Conservation (phyloP, 2,329 filamentous ascomycete species). For the Diplodia intermedia region DNA sequence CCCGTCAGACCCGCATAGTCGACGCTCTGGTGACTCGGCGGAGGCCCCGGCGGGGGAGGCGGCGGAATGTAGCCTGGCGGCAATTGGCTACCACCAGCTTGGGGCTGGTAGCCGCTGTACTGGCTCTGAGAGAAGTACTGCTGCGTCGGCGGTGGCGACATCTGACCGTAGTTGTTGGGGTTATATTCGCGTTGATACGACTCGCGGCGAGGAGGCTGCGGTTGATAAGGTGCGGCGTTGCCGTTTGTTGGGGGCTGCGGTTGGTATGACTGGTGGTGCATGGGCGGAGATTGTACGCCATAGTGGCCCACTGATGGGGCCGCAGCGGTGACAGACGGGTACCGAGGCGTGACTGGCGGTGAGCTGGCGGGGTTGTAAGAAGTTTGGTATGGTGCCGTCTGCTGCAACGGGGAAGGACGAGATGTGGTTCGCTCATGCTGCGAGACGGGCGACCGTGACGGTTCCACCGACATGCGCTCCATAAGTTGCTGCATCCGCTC, state of each 20-base stretch:
- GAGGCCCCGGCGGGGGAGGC: slow-evolving; percentile 70
- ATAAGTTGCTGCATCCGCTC: slow-evolving; percentile 87
- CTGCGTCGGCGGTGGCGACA: slow-evolving; percentile 65
- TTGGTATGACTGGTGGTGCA: slow-evolving; percentile 31
- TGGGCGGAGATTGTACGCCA: slow-evolving; percentile 38
- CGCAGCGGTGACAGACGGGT: slow-evolving; percentile 44
- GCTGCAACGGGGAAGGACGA: slow-evolving; percentile 52
- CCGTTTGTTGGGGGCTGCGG: slow-evolving; percentile 34
- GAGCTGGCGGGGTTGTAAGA: slow-evolving; percentile 60
- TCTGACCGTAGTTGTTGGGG: slow-evolving; percentile 54
- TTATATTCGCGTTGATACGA: slow-evolving; percentile 53
- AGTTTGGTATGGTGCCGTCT: slow-evolving; percentile 53
- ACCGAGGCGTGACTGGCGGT: slow-evolving; percentile 56
- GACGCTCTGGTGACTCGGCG: slow-evolving; percentile 56
- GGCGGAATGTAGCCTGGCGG: slow-evolving; percentile 71
- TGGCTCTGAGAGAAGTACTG: slow-evolving; percentile 58
- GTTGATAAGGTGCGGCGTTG: slow-evolving; percentile 13
- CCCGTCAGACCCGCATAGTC: slow-evolving; percentile 56
- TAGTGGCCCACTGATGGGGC: slow-evolving; percentile 36
- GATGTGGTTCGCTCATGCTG: slow-evolving; percentile 25
- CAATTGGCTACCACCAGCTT: slow-evolving; percentile 63
- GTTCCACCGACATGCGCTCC: slow-evolving; percentile 91
- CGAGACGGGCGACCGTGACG: slow-evolving; percentile 37
- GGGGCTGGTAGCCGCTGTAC: slow-evolving; percentile 49
- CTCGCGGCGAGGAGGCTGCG: slow-evolving; percentile 43